Evolutionary conservation across 2,329 filamentous ascomycete genomes (phyloP).

Genomic region (Ophiostoma tasmaniense): DNA sequence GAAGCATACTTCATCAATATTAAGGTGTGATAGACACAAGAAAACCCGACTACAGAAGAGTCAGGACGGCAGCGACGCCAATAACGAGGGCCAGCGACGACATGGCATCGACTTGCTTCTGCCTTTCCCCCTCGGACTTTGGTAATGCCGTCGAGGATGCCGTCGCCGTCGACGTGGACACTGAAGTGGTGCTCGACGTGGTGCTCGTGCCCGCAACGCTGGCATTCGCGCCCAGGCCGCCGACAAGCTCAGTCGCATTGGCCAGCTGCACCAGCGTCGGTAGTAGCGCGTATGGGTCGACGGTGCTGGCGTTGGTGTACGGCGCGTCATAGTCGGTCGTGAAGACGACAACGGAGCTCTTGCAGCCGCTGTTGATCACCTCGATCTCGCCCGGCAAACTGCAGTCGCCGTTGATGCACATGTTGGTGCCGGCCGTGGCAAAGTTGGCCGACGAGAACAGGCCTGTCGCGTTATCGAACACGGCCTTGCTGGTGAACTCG

Average conservation of each 20-base stretch:
- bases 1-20: neutral
- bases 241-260: slow-evolving; percentile 14
- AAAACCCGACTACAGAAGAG: neutral
- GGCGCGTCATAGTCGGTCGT: slow-evolving; percentile 21
- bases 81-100: slow-evolving; percentile 4
- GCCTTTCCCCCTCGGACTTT: slow-evolving; percentile 4
- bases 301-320: neutral
- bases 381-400: slow-evolving; percentile 16
- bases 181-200: neutral
- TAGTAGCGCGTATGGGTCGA: slow-evolving; percentile 13
- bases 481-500: slow-evolving; percentile 15
- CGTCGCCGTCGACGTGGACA: no score
- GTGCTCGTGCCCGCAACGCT: slow-evolving; percentile 9
- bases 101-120: slow-evolving; percentile 3
- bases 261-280: slow-evolving; percentile 16
- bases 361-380: slow-evolving; percentile 18
- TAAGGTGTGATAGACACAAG: neutral
- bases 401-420: slow-evolving; percentile 20
- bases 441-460: slow-evolving; percentile 18
- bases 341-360: slow-evolving; percentile 21
- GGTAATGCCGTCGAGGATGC: neutral
- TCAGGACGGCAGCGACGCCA: neutral
- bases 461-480: slow-evolving; percentile 19
- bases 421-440: slow-evolving; percentile 9
- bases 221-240: slow-evolving; percentile 17